Percentiles rank a stretch among this genome's conserved stretches.
Conservation (phyloP, 371 early-diverging fungal genomes). For the Circinella minor region DNA sequence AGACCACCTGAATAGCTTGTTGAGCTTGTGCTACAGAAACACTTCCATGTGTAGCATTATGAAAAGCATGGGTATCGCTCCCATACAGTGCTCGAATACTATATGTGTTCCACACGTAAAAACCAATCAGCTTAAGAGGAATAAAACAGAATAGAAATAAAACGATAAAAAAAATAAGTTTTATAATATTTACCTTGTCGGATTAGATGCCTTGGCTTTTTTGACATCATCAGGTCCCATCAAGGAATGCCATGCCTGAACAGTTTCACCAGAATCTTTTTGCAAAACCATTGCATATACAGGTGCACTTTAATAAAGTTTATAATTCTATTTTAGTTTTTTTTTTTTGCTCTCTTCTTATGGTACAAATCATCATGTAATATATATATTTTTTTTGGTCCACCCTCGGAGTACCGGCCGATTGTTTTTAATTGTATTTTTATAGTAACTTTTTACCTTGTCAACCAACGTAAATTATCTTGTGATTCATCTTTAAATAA, state of each 20-base stretch:
- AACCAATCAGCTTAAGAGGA: too few relatives aligned
- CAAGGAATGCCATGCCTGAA: constrained; percentile 69
- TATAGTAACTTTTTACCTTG: constrained; percentile 47
- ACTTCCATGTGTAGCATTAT: constrained; percentile 80
- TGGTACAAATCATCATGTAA: too few relatives aligned
- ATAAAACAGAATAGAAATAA: too few relatives aligned
- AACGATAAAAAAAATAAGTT: too few relatives aligned
- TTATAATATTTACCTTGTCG: constrained; percentile 39
- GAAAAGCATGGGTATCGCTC: constrained; percentile 45
- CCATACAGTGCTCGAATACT: constrained; percentile 71
- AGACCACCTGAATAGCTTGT: constrained; percentile 71
- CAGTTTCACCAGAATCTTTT: constrained; percentile 55
- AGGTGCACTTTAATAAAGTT: constrained; percentile 53
- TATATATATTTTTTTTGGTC: too few relatives aligned
- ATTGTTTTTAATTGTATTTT: background rate
- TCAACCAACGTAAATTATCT: constrained; percentile 74
- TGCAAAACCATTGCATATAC: constrained; percentile 70
- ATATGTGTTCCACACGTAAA: constrained; percentile 10
- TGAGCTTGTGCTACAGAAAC: constrained; percentile 67
- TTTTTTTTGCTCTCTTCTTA: background rate
- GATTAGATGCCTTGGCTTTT: constrained; percentile 63
- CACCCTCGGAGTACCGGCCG: background rate
- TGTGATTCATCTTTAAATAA: constrained; percentile 82
- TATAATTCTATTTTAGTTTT: background rate
- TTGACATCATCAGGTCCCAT: constrained; percentile 79